A percentile compares a stretch with the other conserved stretches of the same genome.
Conservation (phyloP, 2,329 filamentous ascomycete species). For the Passalora sequoiae region DNA sequence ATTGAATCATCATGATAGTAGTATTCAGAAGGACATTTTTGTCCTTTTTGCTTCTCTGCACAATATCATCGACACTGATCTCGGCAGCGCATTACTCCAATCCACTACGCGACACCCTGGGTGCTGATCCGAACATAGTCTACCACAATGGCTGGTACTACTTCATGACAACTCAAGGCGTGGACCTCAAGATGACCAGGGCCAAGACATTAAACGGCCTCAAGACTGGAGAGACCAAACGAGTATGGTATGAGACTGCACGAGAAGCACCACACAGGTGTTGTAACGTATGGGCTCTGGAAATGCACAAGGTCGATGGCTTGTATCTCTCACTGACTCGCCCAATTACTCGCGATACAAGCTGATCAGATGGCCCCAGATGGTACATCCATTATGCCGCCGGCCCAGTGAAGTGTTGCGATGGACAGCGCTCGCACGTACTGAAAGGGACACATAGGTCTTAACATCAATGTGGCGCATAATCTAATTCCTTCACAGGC, state of each 20-base stretch:
- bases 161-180: slow-evolving; percentile 54
- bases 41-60: no score
- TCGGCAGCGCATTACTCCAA: slow-evolving; percentile 43
- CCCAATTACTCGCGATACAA: background rate
- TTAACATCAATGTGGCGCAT: no score
- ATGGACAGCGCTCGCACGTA: slow-evolving; percentile 50
- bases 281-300: slow-evolving; percentile 57
- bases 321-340: slow-evolving; percentile 3
- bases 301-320: slow-evolving; percentile 48
- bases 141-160: slow-evolving; percentile 54
- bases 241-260: slow-evolving; percentile 47
- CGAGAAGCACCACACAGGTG: slow-evolving; percentile 43
- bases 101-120: slow-evolving; percentile 47
- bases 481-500: slow-evolving; percentile 45
- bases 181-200: slow-evolving; percentile 50
- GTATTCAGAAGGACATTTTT: no score
- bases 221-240: slow-evolving; percentile 50
- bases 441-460: no score
- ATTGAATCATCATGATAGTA: no score
- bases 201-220: slow-evolving; percentile 52
- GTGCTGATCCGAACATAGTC: slow-evolving; percentile 51
- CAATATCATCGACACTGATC: background rate
- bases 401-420: slow-evolving; percentile 43
- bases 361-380: background rate
- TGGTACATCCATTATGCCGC: slow-evolving; percentile 58